Conservation (phyloP, 2,329 filamentous ascomycete species). For the Colletotrichum sojae region DNA sequence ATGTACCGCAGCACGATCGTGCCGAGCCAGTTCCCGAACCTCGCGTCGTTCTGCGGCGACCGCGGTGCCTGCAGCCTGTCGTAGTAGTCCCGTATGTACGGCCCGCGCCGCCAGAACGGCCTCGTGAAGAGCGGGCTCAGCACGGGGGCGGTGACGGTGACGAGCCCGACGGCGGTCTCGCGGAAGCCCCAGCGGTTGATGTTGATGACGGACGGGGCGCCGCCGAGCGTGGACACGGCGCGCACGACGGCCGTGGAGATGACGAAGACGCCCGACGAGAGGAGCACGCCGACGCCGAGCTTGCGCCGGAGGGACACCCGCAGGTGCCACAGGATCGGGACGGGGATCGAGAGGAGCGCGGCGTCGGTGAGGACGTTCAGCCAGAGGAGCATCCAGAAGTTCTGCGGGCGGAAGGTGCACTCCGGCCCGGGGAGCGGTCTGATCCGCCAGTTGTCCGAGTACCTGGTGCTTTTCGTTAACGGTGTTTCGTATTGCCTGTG, state of each 20-base stretch:
- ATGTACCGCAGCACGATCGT: slow-evolving; percentile 31
- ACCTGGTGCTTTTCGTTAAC: slow-evolving; percentile 1
- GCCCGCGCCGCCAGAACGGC: slow-evolving; percentile 41
- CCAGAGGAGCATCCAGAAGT: slow-evolving; percentile 44
- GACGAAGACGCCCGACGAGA: slow-evolving; percentile 47
- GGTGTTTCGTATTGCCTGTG: accelerated
- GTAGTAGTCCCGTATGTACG: slow-evolving; percentile 35
- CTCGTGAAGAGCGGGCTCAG: slow-evolving; percentile 38
- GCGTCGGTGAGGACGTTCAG: slow-evolving; percentile 46
- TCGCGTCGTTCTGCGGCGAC: slow-evolving; percentile 7
- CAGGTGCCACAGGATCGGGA: slow-evolving; percentile 46
- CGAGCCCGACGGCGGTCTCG: slow-evolving; percentile 44
- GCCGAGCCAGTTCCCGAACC: slow-evolving; percentile 28
- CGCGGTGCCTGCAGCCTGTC: slow-evolving; percentile 6
- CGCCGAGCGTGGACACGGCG: slow-evolving; percentile 42
- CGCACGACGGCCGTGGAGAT: slow-evolving; percentile 46
- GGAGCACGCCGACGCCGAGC: slow-evolving; percentile 43
- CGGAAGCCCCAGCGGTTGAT: slow-evolving; percentile 44
- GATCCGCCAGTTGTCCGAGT: slow-evolving; percentile 45
- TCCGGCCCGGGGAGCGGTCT: slow-evolving; percentile 42
- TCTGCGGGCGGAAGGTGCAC: slow-evolving; percentile 43
- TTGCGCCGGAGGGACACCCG: slow-evolving; percentile 39
- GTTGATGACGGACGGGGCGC: slow-evolving; percentile 45
- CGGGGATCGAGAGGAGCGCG: slow-evolving; percentile 45
- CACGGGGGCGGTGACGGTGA: slow-evolving; percentile 43